Percentiles rank a stretch among this genome's conserved stretches.
Evolutionary conservation across 2,329 filamentous ascomycete genomes (phyloP).

Genomic region (Chaetomiaceae sp.): DNA sequence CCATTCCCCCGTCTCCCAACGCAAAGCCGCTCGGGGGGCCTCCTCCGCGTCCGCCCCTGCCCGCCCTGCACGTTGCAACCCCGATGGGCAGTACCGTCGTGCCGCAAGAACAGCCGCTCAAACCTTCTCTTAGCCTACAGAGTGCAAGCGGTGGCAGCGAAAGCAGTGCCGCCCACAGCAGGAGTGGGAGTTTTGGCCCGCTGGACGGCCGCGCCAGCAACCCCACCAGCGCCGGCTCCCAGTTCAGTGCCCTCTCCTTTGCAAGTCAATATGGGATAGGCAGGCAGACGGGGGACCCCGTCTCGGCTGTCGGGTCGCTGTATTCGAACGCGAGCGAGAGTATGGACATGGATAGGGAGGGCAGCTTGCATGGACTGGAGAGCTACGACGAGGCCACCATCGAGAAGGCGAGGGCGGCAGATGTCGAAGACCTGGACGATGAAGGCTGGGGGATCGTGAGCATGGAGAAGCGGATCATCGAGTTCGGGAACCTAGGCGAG

Average conservation of each 20-base stretch:
- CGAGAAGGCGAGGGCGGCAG: conserved; percentile 76
- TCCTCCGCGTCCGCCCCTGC: conserved; percentile 58
- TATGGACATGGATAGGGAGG: conserved; percentile 70
- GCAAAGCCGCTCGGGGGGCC: conserved; percentile 64
- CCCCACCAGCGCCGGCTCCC: conserved; percentile 81
- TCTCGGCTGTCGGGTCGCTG: conserved; percentile 80
- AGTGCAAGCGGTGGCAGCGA: conserved; percentile 77
- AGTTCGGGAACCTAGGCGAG: conserved; percentile 86
- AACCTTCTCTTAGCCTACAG: conserved; percentile 48
- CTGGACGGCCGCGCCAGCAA: conserved; percentile 73
- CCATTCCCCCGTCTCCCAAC: conserved; percentile 84
- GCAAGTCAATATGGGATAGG: conserved; percentile 68
- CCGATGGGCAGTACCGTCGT: conserved; percentile 76
- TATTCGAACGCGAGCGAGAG: conserved; percentile 74
- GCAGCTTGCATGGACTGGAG: conserved; percentile 71
- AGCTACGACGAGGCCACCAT: conserved; percentile 75
- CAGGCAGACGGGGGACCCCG: conserved; percentile 66
- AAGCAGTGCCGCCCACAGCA: conserved; percentile 71
- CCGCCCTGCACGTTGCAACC: conserved; percentile 76
- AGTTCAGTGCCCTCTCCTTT: conserved; percentile 79
- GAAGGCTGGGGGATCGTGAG: conserved; percentile 94
- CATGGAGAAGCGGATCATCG: conserved; percentile 78
- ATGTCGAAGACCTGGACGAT: conserved; percentile 93
- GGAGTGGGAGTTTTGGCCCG: conserved; percentile 78
- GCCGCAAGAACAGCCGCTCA: conserved; percentile 61